A percentile compares a stretch with the other conserved stretches of the same genome.
Conservation (phyloP, 305 asterid species). For the Fraxinus ornus region DNA sequence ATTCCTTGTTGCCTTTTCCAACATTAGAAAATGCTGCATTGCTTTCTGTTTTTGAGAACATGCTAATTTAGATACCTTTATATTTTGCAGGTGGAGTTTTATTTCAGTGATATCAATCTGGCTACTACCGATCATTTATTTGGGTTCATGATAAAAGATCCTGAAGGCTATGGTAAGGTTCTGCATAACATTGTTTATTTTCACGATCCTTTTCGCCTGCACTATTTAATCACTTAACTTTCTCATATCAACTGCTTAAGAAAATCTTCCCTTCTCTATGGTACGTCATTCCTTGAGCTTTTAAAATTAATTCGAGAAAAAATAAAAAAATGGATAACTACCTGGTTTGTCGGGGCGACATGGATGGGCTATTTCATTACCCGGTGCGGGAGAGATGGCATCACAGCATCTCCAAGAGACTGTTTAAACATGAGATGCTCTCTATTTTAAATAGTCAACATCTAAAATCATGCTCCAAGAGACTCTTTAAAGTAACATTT, state of each 20-base stretch:
- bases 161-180: constrained; percentile 73
- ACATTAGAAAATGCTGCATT: not conserved
- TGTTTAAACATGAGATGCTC: too few species aligned
- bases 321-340: not conserved
- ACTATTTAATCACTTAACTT: constrained; percentile 2
- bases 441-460: too few species aligned
- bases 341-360: not conserved
- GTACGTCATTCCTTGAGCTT: not conserved
- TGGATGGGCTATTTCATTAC: not conserved
- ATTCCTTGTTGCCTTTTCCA: not conserved
- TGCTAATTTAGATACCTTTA: constrained; percentile 10
- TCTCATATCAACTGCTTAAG: not conserved
- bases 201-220: not conserved
- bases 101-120: constrained; percentile 85
- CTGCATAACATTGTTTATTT: constrained; percentile 13
- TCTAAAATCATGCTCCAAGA: too few species aligned
- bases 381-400: not conserved
- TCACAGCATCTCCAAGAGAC: not conserved
- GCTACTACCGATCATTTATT: constrained; percentile 85
- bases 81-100: constrained; percentile 72
- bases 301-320: not conserved
- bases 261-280: not conserved
- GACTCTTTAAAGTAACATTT: too few species aligned
- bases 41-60: not conserved
- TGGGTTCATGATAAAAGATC: constrained; percentile 70